Conservation (phyloP, 352 stramenopile species). For the Aphanomyces invadans region DNA sequence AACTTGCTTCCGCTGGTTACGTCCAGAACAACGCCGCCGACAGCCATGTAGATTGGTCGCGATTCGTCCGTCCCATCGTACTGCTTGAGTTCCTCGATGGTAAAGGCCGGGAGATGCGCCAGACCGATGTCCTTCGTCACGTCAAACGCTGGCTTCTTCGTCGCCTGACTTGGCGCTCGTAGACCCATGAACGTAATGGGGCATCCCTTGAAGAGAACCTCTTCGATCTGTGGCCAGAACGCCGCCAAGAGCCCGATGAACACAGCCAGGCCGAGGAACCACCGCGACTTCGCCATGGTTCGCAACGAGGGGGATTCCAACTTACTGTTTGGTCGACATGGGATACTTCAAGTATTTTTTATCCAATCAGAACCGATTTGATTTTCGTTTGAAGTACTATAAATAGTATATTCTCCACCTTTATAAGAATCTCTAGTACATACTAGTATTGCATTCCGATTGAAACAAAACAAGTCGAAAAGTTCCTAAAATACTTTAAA, state of each 20-base stretch:
- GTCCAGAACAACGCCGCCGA: conserved; percentile 72
- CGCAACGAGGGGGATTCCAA: neutral
- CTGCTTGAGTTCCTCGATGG: conserved; percentile 54
- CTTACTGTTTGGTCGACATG: neutral
- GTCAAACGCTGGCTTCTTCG: neutral
- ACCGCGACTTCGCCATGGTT: conserved; percentile 10
- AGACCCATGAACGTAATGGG: conserved; percentile 48
- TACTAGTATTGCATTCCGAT: too few species aligned
- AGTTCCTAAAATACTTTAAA: too few species aligned
- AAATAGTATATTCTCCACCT: too few species aligned
- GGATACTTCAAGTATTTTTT: too few species aligned
- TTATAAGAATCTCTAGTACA: too few species aligned
- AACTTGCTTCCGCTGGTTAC: conserved; percentile 65
- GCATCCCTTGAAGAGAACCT: conserved; percentile 48
- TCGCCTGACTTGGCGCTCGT: conserved; percentile 20
- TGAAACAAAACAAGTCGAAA: too few species aligned
- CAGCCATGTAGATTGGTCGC: conserved; percentile 54
- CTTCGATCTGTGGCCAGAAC: conserved; percentile 65
- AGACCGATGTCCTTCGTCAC: neutral
- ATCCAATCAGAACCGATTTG: too few species aligned
- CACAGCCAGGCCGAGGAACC: conserved; percentile 6
- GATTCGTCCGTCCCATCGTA: conserved; percentile 61
- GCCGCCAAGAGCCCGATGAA: conserved; percentile 37
- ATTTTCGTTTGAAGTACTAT: too few species aligned
- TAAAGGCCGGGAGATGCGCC: conserved; percentile 40